Conservation (phyloP, 2,329 filamentous ascomycete genomes). For the Penicillium fuscoglaucum region DNA sequence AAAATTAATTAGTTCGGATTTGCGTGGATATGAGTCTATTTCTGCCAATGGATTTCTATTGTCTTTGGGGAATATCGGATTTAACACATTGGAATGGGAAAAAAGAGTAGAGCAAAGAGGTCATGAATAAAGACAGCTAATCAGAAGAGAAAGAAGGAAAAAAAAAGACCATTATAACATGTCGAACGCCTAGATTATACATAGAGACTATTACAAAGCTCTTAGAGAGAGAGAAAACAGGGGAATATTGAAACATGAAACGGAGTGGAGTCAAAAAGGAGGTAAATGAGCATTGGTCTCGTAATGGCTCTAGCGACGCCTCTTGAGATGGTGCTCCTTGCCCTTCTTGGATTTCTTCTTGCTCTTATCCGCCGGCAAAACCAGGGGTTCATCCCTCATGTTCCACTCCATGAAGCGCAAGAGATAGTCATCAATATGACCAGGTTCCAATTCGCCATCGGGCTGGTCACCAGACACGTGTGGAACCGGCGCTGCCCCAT, state of each 20-base stretch:
- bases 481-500: slow-evolving; percentile 19
- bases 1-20: not conserved
- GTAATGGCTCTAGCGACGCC: slow-evolving; percentile 30
- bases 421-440: slow-evolving; percentile 74
- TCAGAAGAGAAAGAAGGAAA: not conserved
- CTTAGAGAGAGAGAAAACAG: not conserved
- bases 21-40: not conserved
- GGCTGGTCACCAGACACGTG: slow-evolving; percentile 26
- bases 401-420: slow-evolving; percentile 66
- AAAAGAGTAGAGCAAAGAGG: not conserved
- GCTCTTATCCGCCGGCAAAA: slow-evolving; percentile 49
- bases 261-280: not conserved
- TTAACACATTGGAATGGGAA: not conserved
- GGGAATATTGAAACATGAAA: slow-evolving; percentile 1
- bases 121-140: not conserved
- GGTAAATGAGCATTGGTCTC: not conserved
- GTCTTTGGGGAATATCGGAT: not conserved
- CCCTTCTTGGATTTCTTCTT: slow-evolving; percentile 52
- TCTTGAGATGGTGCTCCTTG: slow-evolving; percentile 48
- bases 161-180: not conserved
- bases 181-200: not conserved
- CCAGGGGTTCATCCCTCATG: slow-evolving; percentile 50
- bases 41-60: not conserved
- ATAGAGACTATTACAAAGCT: slow-evolving; percentile 2
- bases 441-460: slow-evolving; percentile 50